phyloP scores from a whole-genome alignment of 2,329 filamentous ascomycete genomes.

The Penicillium sp. region DNA sequence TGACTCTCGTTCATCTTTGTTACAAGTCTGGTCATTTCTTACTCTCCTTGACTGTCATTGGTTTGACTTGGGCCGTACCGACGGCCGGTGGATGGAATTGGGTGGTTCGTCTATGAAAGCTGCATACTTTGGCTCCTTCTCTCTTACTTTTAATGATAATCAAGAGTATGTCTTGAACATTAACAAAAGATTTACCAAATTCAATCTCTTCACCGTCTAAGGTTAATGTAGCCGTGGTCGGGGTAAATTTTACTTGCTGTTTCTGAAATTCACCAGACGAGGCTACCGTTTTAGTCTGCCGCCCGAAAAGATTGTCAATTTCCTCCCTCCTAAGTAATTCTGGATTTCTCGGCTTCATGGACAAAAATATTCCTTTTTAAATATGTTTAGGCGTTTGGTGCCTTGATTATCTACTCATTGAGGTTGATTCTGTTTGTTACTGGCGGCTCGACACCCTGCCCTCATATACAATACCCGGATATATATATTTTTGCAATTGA shows the following conservation, averaged over 20 bases:
- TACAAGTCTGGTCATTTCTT: slow-evolving; percentile 1
- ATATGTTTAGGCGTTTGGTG: too few species aligned
- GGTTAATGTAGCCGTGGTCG: neutral
- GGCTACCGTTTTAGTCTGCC: too few species aligned
- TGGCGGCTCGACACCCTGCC: too few species aligned
- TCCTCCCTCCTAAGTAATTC: neutral
- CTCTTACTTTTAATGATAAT: slow-evolving; percentile 20
- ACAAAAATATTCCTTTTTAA: too few species aligned
- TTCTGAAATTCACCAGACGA: too few species aligned
- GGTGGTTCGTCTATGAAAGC: slow-evolving; percentile 20
- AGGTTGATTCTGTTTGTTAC: too few species aligned
- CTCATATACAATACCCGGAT: too few species aligned
- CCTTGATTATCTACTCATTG: too few species aligned
- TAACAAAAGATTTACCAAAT: neutral
- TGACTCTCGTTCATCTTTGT: slow-evolving; percentile 17
- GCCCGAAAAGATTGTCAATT: neutral
- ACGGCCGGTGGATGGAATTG: neutral
- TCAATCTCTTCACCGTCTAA: neutral
- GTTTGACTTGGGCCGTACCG: neutral
- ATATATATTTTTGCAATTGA: too few species aligned
- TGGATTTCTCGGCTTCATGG: too few species aligned
- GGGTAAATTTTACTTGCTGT: neutral
- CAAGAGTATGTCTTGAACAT: slow-evolving; percentile 13
- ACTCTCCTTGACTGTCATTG: slow-evolving; percentile 14
- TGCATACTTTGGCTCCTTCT: neutral